Base-by-base conservation (phyloP, 192 early-diverging fungal genomes). In the Kickxella alabastrina region DNA sequence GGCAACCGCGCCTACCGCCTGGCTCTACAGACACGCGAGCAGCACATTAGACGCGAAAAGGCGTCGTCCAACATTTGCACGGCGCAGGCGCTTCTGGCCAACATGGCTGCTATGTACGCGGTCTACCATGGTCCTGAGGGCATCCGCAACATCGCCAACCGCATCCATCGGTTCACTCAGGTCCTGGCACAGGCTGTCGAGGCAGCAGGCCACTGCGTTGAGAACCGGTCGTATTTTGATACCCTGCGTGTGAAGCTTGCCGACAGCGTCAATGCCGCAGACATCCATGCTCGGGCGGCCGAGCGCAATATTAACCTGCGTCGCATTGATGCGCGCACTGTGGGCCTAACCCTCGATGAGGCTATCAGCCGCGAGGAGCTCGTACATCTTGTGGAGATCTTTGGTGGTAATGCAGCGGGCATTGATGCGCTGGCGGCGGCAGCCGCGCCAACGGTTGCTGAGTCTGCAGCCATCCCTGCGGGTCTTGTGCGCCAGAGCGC, bases 21-120 rank as follows among this genome's bases (percentile, higher is more conserved):
- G 13, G 86, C 97, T 13, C 83, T 99, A 49, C 95, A 97, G 77
- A 94, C 93, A 6, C 87, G 95, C 59, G 94, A 99, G 80, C 97
- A 99, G 80, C 97, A 99, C 75, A 99, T 99, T 77, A 87, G 93
- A 28, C 83, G 97, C 65, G 97, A 99, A 64, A 97, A 97, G 83
- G 97, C 97, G 3, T 96, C 97, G 43, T 87, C 83, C 65, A 99
- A 99, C 81, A 99, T 99, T 55, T 99, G 97, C 82, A 99, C 97
- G 0, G 93, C 97, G 18, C 97, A 99, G 75, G 97, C 95, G 26
- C 82, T 99, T 46, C 80, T 99, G 44, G 97, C 97, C 49, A 99
- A 99, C 82, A 97, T 99, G 95, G 83, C 93, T 26, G 97, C 92
- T 39, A 96, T 99, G 89, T 99, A 99, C 60, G 92, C 90, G 22